phyloP scores from a whole-genome alignment of 2,329 filamentous ascomycete genomes.

The Ophiostoma novo-ulmi region DNA sequence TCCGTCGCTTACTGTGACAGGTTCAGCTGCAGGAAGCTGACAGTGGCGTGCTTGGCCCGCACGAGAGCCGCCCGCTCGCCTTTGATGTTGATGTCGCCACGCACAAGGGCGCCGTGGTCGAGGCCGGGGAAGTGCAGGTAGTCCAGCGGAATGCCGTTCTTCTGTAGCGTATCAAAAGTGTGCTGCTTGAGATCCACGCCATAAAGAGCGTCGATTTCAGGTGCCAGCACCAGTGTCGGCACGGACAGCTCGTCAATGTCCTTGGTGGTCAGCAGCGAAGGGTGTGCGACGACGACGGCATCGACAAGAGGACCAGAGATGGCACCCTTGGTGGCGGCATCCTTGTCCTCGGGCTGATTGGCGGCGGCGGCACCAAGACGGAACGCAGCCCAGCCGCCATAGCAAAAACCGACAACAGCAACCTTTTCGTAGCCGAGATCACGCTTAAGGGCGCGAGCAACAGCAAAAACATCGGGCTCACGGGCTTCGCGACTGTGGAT shows the following conservation, averaged over 20 bases:
- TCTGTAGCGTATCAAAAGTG: constrained; percentile 38
- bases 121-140: constrained; percentile 49
- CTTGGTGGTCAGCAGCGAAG: constrained; percentile 38
- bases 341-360: constrained; percentile 30
- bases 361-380: constrained; percentile 37
- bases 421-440: constrained; percentile 34
- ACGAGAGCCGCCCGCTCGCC: constrained; percentile 43
- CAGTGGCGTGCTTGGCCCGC: constrained; percentile 44
- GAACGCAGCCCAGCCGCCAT: constrained; percentile 48
- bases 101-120: constrained; percentile 42
- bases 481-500: constrained; percentile 36
- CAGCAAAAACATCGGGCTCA: constrained; percentile 38
- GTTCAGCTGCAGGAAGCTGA: constrained; percentile 40
- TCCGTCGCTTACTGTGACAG: background rate
- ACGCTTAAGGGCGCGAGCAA: constrained; percentile 35
- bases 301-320: constrained; percentile 40
- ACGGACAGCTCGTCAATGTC: constrained; percentile 45
- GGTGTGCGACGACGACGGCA: constrained; percentile 43
- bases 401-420: constrained; percentile 47
- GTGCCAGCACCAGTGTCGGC: constrained; percentile 49
- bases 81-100: constrained; percentile 38
- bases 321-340: background rate
- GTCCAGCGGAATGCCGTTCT: constrained; percentile 40
- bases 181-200: constrained; percentile 44
- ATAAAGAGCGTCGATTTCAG: constrained; percentile 42